These are phyloP conservation scores for Ogataea paraovalis DNA, from an alignment of 805 yeast genomes.

Conservation along the genomic window DNA sequence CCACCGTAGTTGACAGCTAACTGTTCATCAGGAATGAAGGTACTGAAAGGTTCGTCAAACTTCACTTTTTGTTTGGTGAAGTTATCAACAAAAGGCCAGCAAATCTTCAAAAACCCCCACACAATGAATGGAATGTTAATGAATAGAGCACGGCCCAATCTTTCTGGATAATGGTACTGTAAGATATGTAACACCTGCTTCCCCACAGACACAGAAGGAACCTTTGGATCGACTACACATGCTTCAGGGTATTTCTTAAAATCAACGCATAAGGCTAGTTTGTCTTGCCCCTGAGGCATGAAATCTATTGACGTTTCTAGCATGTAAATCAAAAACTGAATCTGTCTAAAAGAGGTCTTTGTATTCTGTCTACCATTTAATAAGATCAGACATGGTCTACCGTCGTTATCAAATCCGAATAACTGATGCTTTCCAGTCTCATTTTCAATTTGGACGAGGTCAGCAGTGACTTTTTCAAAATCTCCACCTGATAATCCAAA, in stretches of 20 bases:
- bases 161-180: conserved; percentile 96
- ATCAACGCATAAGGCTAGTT: conserved; percentile 85
- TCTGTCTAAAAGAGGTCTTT: conserved; percentile 83
- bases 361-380: conserved; percentile 97
- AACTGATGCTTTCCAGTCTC: conserved; percentile 90
- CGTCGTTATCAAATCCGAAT: conserved; percentile 82
- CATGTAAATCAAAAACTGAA: conserved; percentile 90
- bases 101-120: conserved; percentile 86
- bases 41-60: conserved; percentile 81
- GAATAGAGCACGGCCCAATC: conserved; percentile 86
- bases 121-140: conserved; percentile 95
- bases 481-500: conserved; percentile 64
- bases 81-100: conserved; percentile 96
- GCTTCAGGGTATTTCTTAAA: conserved; percentile 73
- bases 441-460: conserved; percentile 59
- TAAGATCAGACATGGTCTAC: conserved; percentile 89
- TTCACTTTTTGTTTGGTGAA: conserved; percentile 89
- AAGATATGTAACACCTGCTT: conserved; percentile 86
- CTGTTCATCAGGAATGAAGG: conserved; percentile 78
- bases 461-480: conserved; percentile 46
- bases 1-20: conserved; percentile 86
- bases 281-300: conserved; percentile 96
- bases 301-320: conserved; percentile 86
- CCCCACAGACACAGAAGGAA: conserved; percentile 81
- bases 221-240: conserved; percentile 33